Percentiles rank a stretch among this genome's conserved stretches.
Conservation (phyloP, 192 early-diverging fungal genomes). For the Dimargaris verticillata region DNA sequence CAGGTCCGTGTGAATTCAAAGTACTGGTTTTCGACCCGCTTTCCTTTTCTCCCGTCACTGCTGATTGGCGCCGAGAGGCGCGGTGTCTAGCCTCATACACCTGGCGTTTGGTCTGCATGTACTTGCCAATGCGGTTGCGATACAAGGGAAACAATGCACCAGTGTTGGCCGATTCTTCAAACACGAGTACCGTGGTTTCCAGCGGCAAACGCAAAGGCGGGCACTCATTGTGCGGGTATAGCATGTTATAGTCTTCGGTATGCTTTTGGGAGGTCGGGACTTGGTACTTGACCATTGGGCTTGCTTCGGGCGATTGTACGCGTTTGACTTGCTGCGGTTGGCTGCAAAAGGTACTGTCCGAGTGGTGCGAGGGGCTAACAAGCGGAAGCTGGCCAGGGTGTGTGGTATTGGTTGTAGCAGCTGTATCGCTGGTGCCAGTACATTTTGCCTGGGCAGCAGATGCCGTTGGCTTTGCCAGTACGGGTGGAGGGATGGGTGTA, state of each 20-base stretch:
- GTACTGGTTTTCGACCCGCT: no score
- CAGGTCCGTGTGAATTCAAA: no score
- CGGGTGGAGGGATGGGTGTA: no score
- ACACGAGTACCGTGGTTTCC: slow-evolving; percentile 50
- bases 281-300: neutral
- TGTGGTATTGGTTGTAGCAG: no score
- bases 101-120: neutral
- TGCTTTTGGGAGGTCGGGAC: neutral
- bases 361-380: no score
- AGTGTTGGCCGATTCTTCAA: slow-evolving; percentile 59
- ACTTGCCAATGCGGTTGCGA: slow-evolving; percentile 37
- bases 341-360: neutral
- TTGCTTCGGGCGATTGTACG: neutral
- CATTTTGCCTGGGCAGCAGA: no score
- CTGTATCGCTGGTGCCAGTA: no score
- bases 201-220: slow-evolving; percentile 47
- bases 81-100: slow-evolving; percentile 12
- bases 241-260: neutral
- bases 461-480: no score
- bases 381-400: no score
- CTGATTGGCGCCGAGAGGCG: slow-evolving; percentile 18
- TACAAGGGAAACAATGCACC: slow-evolving; percentile 54
- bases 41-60: slow-evolving; percentile 19
- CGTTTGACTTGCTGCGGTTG: neutral
- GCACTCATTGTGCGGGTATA: slow-evolving; percentile 26